Evolutionary conservation across 2,329 filamentous ascomycete genomes (phyloP), one percentile per base, ranked within the genome.

Genomic region (Beauveria brongniartii): DNA sequence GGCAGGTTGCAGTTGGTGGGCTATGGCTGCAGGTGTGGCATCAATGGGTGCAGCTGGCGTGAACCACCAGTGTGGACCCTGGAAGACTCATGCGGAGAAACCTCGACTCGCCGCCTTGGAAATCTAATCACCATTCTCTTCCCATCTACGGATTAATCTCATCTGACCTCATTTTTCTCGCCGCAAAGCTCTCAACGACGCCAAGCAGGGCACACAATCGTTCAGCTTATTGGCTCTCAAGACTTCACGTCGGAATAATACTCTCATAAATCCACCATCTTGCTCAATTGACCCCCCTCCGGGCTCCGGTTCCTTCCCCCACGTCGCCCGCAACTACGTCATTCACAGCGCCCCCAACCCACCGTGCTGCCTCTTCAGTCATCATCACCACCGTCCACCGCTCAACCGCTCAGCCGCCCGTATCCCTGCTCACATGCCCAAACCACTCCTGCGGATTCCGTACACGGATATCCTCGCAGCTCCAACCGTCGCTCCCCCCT

Each of bases 401-500:
- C 30, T 34, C 26, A 8, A n/a, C 14, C 30, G 52, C 9, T 22
- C 41, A 30, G n/a, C 53, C 30, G n/a, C 43, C 52, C 22, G 5
- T 8, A 41, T 57, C 40, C 50, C 61, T 62, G 65, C 69, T 65
- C 57, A 54, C 41, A 88, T 89, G 85, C 82, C 81, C 74, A 88
- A 84, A 74, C 83, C 88, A 68, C 82, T 91, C 62, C 87, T 96
- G 77, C 87, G 92, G 67, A 95, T 97, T 68, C 93, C 93, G 62
- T 97, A 93, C 72, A 96, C 91, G 70, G 86, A 90, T 65, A 87
- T 90, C 47, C 82, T 97, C 60, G 86, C 92, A 26, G 78, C 87
- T 28, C 89, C 92, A 3, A 82, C 81, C 57, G 86, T 94, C 70
- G 81, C 91, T 63, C 94, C 94, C 4, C 74, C 80, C 53, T 85